phyloP scores from a whole-genome alignment of 768 basidiomycete species.

The Boletus subparvulus region DNA sequence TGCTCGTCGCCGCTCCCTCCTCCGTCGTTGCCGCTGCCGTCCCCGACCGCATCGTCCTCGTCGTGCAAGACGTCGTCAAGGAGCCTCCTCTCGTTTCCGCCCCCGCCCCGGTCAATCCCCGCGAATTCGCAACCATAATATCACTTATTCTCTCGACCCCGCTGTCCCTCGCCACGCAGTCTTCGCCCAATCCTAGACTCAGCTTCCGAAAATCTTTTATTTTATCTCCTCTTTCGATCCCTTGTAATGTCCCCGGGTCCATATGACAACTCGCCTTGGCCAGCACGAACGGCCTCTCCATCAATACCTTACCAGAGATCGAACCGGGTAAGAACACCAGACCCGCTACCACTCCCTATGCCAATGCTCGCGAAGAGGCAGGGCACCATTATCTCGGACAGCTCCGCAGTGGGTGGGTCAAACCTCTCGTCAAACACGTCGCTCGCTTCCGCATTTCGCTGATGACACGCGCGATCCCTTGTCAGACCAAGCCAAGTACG shows the following conservation, averaged over 20 bases:
- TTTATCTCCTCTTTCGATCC: constrained; percentile 25
- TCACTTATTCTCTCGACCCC: constrained; percentile 20
- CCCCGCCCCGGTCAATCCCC: constrained; percentile 26
- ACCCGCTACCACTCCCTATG: constrained; percentile 24
- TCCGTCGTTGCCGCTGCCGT: constrained; percentile 21
- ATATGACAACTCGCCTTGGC: constrained; percentile 43
- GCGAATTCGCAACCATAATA: constrained; percentile 25
- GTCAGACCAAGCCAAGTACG: constrained; percentile 38
- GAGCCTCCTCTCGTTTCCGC: constrained; percentile 21
- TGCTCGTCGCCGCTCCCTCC: constrained; percentile 28
- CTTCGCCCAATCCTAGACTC: constrained; percentile 26
- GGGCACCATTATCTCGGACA: constrained; percentile 26
- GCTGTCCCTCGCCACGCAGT: constrained; percentile 23
- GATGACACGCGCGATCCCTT: constrained; percentile 5
- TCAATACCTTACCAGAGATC: constrained; percentile 32
- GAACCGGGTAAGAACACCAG: constrained; percentile 33
- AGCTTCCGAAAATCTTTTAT: constrained; percentile 10
- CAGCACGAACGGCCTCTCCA: constrained; percentile 39
- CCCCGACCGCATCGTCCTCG: constrained; percentile 25
- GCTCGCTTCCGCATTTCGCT: constrained; percentile 8
- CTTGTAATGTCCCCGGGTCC: constrained; percentile 38
- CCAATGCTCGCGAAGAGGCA: constrained; percentile 22
- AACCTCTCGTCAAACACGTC: constrained; percentile 5
- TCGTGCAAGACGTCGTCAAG: constrained; percentile 22
- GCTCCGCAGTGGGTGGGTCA: constrained; percentile 27